phyloP scores from a whole-genome alignment of 768 basidiomycete genomes.

The Tylopilus plumbeoviolaceoides region DNA sequence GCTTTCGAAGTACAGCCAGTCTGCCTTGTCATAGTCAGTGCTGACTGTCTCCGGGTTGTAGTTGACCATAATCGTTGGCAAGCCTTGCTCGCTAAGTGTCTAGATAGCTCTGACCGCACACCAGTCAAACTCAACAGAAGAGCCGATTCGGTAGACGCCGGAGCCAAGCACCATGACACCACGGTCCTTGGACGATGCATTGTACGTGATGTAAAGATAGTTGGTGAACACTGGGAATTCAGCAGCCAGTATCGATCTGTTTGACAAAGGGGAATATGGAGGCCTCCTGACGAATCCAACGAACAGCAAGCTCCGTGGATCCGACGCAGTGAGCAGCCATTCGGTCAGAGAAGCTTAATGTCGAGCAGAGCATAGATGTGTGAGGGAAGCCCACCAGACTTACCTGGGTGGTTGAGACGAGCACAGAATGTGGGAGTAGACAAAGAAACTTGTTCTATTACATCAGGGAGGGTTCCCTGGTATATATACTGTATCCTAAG shows the following conservation, averaged over 20 bases:
- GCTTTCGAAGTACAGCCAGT: conserved; percentile 97
- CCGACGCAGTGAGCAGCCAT: conserved; percentile 80
- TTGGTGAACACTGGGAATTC: conserved; percentile 99
- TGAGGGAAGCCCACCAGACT: too few species aligned
- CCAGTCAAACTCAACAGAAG: conserved; percentile 99
- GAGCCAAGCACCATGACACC: conserved; percentile 98
- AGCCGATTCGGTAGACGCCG: conserved; percentile 97
- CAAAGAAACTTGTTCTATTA: too few species aligned
- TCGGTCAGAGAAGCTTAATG: conserved; percentile 92
- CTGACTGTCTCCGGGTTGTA: conserved; percentile 99
- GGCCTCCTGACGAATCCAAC: conserved; percentile 80
- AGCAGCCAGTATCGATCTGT: conserved; percentile 98
- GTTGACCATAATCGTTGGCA: conserved; percentile 98
- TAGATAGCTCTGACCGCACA: conserved; percentile 99
- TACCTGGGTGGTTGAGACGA: too few species aligned
- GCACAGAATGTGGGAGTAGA: too few species aligned
- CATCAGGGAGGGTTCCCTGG: too few species aligned
- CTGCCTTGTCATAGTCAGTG: conserved; percentile 98
- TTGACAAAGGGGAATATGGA: conserved; percentile 89
- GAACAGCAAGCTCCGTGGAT: conserved; percentile 91
- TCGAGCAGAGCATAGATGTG: too few species aligned
- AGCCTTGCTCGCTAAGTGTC: conserved; percentile 90
- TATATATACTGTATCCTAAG: too few species aligned
- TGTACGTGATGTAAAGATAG: conserved; percentile 98
- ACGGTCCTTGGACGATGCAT: conserved; percentile 85